Evolutionary conservation across 2,329 filamentous ascomycete species (phyloP).

Genomic region (Tolypocladium nubicola): DNA sequence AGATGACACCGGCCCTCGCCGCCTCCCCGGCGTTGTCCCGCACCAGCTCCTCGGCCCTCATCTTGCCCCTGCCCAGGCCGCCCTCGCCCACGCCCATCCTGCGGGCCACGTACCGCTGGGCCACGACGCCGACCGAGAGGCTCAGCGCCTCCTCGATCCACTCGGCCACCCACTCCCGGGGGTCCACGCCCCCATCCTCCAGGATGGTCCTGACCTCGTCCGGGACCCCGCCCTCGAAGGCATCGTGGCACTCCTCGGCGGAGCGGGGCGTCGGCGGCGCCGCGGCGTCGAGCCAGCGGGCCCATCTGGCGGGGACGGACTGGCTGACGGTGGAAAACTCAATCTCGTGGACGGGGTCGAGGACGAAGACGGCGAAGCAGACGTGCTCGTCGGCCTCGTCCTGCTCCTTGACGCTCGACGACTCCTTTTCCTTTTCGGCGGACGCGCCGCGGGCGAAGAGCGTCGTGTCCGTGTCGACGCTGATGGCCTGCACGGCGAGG

Average conservation of each 20-base stretch:
- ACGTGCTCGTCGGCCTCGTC: conserved; percentile 50
- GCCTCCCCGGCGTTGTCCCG: conserved; percentile 48
- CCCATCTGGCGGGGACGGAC: conserved; percentile 73
- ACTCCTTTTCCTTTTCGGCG: conserved; percentile 43
- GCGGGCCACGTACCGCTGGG: conserved; percentile 87
- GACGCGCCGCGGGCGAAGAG: conserved; percentile 55
- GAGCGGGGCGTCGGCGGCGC: conserved; percentile 42
- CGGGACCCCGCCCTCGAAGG: conserved; percentile 39
- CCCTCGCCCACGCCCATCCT: conserved; percentile 94
- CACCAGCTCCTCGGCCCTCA: conserved; percentile 43
- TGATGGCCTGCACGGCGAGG: conserved; percentile 84
- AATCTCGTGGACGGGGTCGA: conserved; percentile 87
- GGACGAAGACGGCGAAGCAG: conserved; percentile 66
- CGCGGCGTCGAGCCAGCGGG: conserved; percentile 79
- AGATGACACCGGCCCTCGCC: conserved; percentile 47
- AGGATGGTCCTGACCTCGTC: conserved; percentile 84
- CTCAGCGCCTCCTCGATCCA: conserved; percentile 87
- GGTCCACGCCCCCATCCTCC: conserved; percentile 65
- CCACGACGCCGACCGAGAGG: conserved; percentile 72
- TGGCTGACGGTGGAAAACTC: conserved; percentile 78
- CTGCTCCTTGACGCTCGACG: conserved; percentile 39
- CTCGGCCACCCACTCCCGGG: conserved; percentile 92
- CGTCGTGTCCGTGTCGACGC: conserved; percentile 49
- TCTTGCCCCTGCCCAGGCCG: conserved; percentile 50
- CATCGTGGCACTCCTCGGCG: conserved; percentile 33